Evolutionary conservation across 2,329 filamentous ascomycete species (phyloP).

Genomic region (Colletotrichum falcatum): DNA sequence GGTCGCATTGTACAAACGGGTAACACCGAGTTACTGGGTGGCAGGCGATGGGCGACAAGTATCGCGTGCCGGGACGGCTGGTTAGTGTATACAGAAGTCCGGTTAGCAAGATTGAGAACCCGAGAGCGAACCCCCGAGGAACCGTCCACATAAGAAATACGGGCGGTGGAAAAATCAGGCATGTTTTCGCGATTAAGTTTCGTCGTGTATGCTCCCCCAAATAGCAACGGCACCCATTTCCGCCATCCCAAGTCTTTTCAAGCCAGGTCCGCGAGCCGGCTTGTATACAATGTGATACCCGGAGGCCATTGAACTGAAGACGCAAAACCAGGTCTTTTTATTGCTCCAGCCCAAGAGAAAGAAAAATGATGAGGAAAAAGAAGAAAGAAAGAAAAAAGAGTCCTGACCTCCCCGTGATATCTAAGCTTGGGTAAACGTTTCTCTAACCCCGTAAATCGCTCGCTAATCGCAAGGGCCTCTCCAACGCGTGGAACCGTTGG

Average conservation of each 20-base stretch:
- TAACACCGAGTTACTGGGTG: not conserved
- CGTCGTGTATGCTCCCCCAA: slow-evolving; percentile 22
- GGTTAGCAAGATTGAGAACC: slow-evolving; percentile 7
- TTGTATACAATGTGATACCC: slow-evolving; percentile 25
- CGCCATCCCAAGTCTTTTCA: not conserved
- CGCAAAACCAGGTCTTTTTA: slow-evolving; percentile 13
- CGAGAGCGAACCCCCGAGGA: not conserved
- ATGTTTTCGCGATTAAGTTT: slow-evolving; percentile 33
- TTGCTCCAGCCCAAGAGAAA: slow-evolving; percentile 6
- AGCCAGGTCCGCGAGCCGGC: slow-evolving; percentile 2
- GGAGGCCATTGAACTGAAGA: slow-evolving; percentile 18
- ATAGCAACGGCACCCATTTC: not conserved
- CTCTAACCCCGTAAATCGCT: slow-evolving; percentile 28
- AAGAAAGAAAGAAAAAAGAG: not conserved
- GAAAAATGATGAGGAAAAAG: not conserved
- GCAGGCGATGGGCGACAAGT: not conserved
- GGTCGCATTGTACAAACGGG: not conserved
- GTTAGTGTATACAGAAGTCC: slow-evolving; percentile 4
- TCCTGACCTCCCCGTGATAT: slow-evolving; percentile 3
- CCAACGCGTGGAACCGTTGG: not conserved
- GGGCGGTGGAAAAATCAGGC: slow-evolving; percentile 8
- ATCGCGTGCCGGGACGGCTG: not conserved
- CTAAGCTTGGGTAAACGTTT: slow-evolving; percentile 28
- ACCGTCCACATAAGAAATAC: not conserved
- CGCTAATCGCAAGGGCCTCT: slow-evolving; percentile 12